Base-by-base conservation (phyloP, 495 filamentous ascomycete species). In the Annulohypoxylon nitens region DNA sequence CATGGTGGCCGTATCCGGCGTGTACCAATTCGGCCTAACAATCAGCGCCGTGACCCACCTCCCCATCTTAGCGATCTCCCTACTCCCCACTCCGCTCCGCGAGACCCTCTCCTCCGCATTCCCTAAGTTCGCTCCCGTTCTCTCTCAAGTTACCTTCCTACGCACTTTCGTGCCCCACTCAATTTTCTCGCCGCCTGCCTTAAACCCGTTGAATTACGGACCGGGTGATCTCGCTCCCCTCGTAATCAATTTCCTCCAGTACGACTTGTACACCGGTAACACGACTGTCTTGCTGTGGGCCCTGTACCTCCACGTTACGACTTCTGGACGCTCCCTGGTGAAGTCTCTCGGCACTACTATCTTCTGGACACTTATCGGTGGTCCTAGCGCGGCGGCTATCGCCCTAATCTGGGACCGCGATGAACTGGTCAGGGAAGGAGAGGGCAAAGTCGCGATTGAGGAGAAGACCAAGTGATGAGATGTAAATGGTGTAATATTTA, bases 181-280 rank as follows among this genome's bases (percentile, higher is more conserved):
- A 25, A 64, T 69, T 41, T 64, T 63, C 33, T 54, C 70, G 47
- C 16, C 71, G 45, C 78, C 73, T 6, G 41, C 65, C n/a, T 12
- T 78, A 1, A 73, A 80, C 9, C 64, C 65, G 5, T 75, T 78
- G 1, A 78, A 76, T 0, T 69, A 82, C 37, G 70, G 64, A 25
- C 83, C 84, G 3, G 70, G 81, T 34, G 79, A 74, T 5, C 76
- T 90, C n/a, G 84, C 81, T 4, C 75, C 81, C 16, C 83, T 89
- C 8, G 83, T 86, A 8, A 83, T 83, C 58, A 78, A 80, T 16
- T 87, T 91, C 73, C 70, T 91, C 30, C 85, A 87, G 50, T 91
- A 86, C 82, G 90, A 92, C 64, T 81, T 89, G 20, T 78, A 88
- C 69, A 82, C 87, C 60, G 88, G 86, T 3, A 83, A 84, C 7